Evolutionary conservation across 805 yeast species (phyloP).

Genomic region (Hanseniaspora nectarophila): DNA sequence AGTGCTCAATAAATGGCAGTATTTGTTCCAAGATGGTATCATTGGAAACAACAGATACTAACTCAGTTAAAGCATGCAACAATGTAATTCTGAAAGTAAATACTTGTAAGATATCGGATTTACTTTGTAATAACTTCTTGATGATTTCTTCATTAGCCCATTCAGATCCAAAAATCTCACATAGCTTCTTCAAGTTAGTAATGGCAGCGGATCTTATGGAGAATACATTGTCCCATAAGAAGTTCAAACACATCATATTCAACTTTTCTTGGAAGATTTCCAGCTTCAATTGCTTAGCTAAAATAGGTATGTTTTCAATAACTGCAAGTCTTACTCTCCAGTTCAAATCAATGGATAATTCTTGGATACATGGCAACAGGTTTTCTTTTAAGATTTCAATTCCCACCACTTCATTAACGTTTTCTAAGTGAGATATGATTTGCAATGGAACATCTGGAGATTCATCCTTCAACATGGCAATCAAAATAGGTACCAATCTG

Average conservation of each 20-base stretch:
- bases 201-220: conserved; percentile 97
- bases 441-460: conserved; percentile 92
- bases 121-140: conserved; percentile 50
- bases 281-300: conserved; percentile 89
- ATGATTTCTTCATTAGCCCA: conserved; percentile 87
- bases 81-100: conserved; percentile 89
- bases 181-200: conserved; percentile 60
- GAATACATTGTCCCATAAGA: conserved; percentile 97
- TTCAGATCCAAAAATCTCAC: conserved; percentile 77
- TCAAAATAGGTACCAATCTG: conserved; percentile 70
- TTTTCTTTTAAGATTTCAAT: conserved; percentile 76
- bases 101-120: conserved; percentile 37
- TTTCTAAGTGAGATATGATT: conserved; percentile 81
- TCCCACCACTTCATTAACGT: conserved; percentile 89
- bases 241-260: conserved; percentile 83
- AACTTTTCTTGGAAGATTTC: conserved; percentile 85
- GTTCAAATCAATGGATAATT: conserved; percentile 87
- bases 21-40: conserved; percentile 50
- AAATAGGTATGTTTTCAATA: conserved; percentile 86
- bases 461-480: conserved; percentile 91
- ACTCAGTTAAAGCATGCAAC: conserved; percentile 71
- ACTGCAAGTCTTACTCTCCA: conserved; percentile 98
- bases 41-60: conserved; percentile 58
- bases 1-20: conserved; percentile 64
- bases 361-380: conserved; percentile 87